A percentile compares a stretch with the other conserved stretches of the same genome.
Conservation (phyloP, 495 filamentous ascomycete species). For the Aspergillus conjunctus region DNA sequence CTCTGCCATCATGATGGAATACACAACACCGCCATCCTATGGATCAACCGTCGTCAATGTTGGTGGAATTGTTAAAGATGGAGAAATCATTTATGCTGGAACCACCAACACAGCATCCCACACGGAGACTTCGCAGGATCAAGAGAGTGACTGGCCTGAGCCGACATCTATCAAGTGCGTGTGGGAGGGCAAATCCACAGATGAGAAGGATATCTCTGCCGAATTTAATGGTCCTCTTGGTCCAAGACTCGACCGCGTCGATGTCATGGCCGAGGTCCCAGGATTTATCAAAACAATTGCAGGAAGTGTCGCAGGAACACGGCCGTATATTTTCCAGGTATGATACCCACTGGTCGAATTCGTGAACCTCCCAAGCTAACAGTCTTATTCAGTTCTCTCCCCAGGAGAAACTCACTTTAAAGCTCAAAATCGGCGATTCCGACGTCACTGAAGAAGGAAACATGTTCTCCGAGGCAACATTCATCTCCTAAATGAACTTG, state of each 20-base stretch:
- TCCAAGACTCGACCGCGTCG: slow-evolving; percentile 77
- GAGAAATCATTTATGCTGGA: slow-evolving; percentile 75
- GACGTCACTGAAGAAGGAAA: slow-evolving; percentile 74
- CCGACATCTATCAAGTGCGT: slow-evolving; percentile 72
- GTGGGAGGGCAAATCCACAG: slow-evolving; percentile 79
- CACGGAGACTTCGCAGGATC: slow-evolving; percentile 65
- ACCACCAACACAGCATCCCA: slow-evolving; percentile 63
- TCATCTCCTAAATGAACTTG: slow-evolving; percentile 65
- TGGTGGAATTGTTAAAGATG: slow-evolving; percentile 78
- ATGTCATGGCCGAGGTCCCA: slow-evolving; percentile 95
- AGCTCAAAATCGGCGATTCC: slow-evolving; percentile 79
- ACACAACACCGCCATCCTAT: slow-evolving; percentile 91
- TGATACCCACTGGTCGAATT: slow-evolving; percentile 10
- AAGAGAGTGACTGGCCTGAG: slow-evolving; percentile 85
- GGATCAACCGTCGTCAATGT: slow-evolving; percentile 86
- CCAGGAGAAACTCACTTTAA: slow-evolving; percentile 64
- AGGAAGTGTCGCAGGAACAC: slow-evolving; percentile 80
- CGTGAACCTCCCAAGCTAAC: slow-evolving; percentile 14
- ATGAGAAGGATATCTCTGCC: slow-evolving; percentile 70
- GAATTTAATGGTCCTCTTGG: slow-evolving; percentile 68
- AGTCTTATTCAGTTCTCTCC: slow-evolving; percentile 60
- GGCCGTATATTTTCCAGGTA: slow-evolving; percentile 97
- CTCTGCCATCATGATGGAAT: slow-evolving; percentile 94
- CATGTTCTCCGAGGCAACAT: slow-evolving; percentile 84
- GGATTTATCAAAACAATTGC: slow-evolving; percentile 94